Percentiles rank a stretch among this genome's conserved stretches.
phyloP scores from a whole-genome alignment of 768 basidiomycete genomes.

The Pleurotus pulmonarius region DNA sequence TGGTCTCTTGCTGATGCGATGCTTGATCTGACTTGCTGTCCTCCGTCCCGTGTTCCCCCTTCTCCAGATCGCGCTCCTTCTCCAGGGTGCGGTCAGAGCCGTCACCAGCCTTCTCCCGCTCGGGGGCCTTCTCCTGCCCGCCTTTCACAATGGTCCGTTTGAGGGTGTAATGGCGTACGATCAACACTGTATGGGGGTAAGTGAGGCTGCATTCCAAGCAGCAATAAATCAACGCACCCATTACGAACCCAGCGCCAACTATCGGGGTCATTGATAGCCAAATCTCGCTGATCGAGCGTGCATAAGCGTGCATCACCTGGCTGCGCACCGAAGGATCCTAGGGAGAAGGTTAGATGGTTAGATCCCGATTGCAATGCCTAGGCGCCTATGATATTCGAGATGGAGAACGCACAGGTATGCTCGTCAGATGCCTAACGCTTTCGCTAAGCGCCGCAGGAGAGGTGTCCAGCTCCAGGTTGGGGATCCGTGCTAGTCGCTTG shows the following conservation, averaged over 20 bases:
- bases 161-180: conserved; percentile 59
- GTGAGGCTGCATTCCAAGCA: not conserved
- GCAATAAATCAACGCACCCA: conserved; percentile 29
- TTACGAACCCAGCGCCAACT: conserved; percentile 46
- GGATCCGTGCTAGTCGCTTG: conserved; percentile 33
- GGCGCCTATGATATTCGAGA: not conserved
- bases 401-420: conserved; percentile 35
- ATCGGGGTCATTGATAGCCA: conserved; percentile 67
- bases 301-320: conserved; percentile 57
- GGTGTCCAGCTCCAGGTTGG: conserved; percentile 34
- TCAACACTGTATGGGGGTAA: conserved; percentile 36
- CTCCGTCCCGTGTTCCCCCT: conserved; percentile 18
- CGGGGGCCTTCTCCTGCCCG: conserved; percentile 25
- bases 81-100: conserved; percentile 18
- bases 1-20: too few species aligned
- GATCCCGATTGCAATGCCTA: not conserved
- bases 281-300: conserved; percentile 56
- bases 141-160: conserved; percentile 43
- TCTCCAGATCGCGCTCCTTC: conserved; percentile 23
- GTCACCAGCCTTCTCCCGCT: conserved; percentile 9
- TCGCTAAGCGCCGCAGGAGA: conserved; percentile 40
- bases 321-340: conserved; percentile 48
- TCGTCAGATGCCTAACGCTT: conserved; percentile 39
- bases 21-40: conserved; percentile 6
- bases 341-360: not conserved